These are phyloP conservation scores for Chrysochromulina tobinii DNA, from an alignment of 78 protist species.

Conservation along the genomic window DNA sequence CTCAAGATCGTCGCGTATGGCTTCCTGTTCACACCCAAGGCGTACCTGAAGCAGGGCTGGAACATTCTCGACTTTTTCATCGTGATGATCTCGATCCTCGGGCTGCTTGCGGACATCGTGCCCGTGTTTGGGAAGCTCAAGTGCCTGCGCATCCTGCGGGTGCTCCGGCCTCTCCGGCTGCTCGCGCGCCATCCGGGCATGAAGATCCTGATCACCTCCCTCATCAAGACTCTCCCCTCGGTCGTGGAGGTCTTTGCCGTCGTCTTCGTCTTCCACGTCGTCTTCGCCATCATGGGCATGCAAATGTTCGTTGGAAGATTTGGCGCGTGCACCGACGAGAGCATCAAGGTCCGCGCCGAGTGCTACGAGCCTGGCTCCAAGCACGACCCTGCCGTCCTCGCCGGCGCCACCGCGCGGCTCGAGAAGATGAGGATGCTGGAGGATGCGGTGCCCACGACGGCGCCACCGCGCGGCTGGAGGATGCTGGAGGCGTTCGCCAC, in stretches of 20 bases:
- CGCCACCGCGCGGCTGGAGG: too few relatives aligned
- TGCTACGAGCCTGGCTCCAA: too few relatives aligned
- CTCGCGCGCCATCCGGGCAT: not conserved
- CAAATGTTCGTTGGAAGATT: not conserved
- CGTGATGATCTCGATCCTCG: not conserved
- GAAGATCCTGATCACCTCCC: not conserved
- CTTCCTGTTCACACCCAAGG: not conserved
- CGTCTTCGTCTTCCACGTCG: not conserved
- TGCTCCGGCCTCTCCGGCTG: not conserved
- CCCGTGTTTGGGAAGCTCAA: not conserved
- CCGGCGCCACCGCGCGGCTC: too few relatives aligned
- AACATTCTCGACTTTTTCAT: slow-evolving; percentile 39
- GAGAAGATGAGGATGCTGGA: too few relatives aligned
- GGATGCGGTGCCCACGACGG: too few relatives aligned
- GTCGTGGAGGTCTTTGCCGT: not conserved
- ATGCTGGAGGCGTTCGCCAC: too few relatives aligned
- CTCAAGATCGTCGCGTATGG: not conserved
- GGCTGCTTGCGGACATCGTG: not conserved
- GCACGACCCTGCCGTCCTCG: too few relatives aligned
- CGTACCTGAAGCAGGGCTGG: slow-evolving; percentile 1
- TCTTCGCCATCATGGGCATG: not conserved
- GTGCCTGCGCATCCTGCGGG: not conserved
- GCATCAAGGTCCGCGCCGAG: too few relatives aligned
- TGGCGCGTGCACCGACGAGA: not conserved
- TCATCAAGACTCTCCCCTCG: not conserved